These are phyloP conservation scores for Solanum chacoense DNA, from an alignment of 305 asterid species.

Conservation along the genomic window DNA sequence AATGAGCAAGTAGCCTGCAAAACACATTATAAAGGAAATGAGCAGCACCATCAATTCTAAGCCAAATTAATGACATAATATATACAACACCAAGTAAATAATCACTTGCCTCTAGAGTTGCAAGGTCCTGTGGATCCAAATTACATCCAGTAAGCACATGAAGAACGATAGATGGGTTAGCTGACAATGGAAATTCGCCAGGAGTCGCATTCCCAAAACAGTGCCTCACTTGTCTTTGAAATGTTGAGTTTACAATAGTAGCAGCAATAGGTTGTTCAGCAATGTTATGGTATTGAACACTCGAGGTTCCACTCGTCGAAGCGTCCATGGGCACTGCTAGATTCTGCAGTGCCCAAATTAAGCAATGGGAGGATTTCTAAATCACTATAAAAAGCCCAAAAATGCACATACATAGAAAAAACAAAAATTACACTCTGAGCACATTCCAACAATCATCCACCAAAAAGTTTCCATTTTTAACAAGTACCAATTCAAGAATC, in stretches of 20 bases:
- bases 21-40: slow-evolving; percentile 39
- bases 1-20: slow-evolving; percentile 87
- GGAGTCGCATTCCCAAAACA: slow-evolving; percentile 69
- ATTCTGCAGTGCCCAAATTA: slow-evolving; percentile 51
- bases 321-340: slow-evolving; percentile 91
- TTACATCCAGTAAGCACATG: slow-evolving; percentile 82
- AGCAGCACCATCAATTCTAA: slow-evolving; percentile 70
- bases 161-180: slow-evolving; percentile 81
- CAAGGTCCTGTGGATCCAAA: slow-evolving; percentile 83
- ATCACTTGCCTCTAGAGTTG: slow-evolving; percentile 83
- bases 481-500: not conserved
- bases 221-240: slow-evolving; percentile 54
- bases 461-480: not conserved
- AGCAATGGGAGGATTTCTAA: slow-evolving; percentile 17
- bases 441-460: not conserved
- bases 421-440: not conserved
- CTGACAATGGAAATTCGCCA: slow-evolving; percentile 91
- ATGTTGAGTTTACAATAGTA: slow-evolving; percentile 30
- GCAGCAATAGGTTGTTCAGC: slow-evolving; percentile 45
- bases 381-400: slow-evolving; percentile 17
- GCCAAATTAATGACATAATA: not conserved
- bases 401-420: not conserved
- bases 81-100: not conserved
- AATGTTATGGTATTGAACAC: slow-evolving; percentile 58
- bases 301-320: slow-evolving; percentile 63